phyloP scores from a whole-genome alignment of 2,329 filamentous ascomycete genomes.

The Paecilomyces fulvus region DNA sequence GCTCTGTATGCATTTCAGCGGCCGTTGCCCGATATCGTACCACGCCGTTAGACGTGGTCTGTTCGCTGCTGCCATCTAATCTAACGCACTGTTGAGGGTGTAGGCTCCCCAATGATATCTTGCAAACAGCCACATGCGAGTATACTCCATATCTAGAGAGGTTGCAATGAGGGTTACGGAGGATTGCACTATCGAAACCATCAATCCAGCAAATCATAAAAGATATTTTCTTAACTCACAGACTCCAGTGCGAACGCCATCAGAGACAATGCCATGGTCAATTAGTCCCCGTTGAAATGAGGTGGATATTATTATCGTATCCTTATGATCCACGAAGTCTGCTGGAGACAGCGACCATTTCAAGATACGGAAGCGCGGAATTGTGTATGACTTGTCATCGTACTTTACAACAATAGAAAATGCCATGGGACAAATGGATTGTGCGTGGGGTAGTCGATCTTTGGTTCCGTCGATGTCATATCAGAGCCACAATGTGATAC shows the following conservation, averaged over 20 bases:
- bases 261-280: neutral
- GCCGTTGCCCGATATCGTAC: neutral
- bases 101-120: neutral
- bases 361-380: neutral
- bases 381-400: neutral
- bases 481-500: neutral
- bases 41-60: neutral
- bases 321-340: neutral
- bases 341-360: neutral
- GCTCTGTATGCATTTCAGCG: neutral
- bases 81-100: neutral
- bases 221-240: neutral
- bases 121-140: no score
- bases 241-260: neutral
- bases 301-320: neutral
- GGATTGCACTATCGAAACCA: neutral
- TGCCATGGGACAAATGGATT: neutral
- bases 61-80: neutral
- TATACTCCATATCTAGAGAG: no score
- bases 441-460: neutral
- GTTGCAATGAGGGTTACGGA: no score
- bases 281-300: neutral
- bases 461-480: neutral
- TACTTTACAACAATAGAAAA: neutral
- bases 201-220: neutral